Conservation (phyloP, 371 early-diverging fungal species). For the Cokeromyces recurvatus region DNA sequence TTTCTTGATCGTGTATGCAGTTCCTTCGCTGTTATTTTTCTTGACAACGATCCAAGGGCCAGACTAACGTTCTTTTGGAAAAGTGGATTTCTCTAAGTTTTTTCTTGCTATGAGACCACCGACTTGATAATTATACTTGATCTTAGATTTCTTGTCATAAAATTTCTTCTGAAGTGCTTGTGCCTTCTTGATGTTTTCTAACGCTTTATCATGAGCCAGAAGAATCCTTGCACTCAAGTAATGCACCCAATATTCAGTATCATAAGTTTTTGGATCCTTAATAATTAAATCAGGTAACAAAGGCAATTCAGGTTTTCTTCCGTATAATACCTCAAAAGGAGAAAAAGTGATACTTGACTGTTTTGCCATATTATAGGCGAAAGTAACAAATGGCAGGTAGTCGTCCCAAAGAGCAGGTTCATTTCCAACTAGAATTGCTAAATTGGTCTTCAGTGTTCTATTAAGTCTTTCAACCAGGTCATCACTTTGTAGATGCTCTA, state of each 20-base stretch:
- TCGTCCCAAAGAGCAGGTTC: constrained; percentile 7
- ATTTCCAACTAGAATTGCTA: constrained; percentile 4
- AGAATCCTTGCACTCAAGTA: background rate
- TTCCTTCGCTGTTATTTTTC: background rate
- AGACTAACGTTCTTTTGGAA: background rate
- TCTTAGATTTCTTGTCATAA: background rate
- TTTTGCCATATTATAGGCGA: constrained; percentile 11
- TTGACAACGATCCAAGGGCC: background rate
- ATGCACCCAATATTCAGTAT: too few relatives aligned
- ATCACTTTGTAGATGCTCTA: constrained; percentile 15
- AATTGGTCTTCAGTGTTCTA: constrained; percentile 5
- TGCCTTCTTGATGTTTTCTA: constrained; percentile 5
- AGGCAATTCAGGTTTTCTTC: constrained; percentile 3
- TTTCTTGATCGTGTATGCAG: background rate
- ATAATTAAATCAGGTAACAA: background rate
- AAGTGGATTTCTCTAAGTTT: background rate
- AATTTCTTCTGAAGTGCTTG: background rate
- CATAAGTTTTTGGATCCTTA: too few relatives aligned
- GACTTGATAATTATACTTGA: too few relatives aligned
- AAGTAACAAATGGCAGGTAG: constrained; percentile 13
- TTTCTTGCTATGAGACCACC: too few relatives aligned
- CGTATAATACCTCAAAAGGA: constrained; percentile 15
- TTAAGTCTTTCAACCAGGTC: constrained; percentile 15
- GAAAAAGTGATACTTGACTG: constrained; percentile 6
- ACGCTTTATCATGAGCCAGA: background rate